Percentiles rank a stretch among this genome's conserved stretches.
phyloP scores from a whole-genome alignment of 306 rosid species.

The Fagus crenata region DNA sequence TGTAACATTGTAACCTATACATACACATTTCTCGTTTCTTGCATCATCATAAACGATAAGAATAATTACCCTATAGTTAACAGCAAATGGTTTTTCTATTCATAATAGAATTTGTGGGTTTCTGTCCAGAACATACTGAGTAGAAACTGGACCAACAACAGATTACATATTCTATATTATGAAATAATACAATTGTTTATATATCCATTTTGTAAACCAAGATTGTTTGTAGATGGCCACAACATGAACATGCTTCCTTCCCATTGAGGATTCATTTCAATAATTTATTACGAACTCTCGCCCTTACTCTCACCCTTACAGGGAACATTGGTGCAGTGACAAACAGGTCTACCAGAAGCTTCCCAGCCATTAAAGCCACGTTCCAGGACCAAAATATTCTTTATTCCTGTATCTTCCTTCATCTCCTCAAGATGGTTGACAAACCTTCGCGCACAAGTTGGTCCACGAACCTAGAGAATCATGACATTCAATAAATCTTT shows the following conservation, averaged over 20 bases:
- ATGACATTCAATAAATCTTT: slow-evolving; percentile 17
- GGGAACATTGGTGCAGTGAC: slow-evolving; percentile 66
- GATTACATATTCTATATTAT: slow-evolving; percentile 22
- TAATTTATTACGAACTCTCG: slow-evolving; percentile 32
- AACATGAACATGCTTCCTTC: slow-evolving; percentile 24
- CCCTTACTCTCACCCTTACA: slow-evolving; percentile 62
- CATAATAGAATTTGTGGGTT: not conserved
- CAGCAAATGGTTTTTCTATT: not conserved
- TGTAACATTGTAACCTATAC: too few species aligned
- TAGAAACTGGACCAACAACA: slow-evolving; percentile 16
- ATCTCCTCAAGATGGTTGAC: slow-evolving; percentile 62
- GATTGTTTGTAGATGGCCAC: slow-evolving; percentile 19
- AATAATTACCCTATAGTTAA: not conserved
- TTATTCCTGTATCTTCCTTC: slow-evolving; percentile 76
- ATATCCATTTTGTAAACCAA: not conserved
- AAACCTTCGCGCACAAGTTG: slow-evolving; percentile 72
- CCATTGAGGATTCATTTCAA: slow-evolving; percentile 9
- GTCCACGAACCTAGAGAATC: slow-evolving; percentile 84
- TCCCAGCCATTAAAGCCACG: slow-evolving; percentile 98
- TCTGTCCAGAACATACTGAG: not conserved
- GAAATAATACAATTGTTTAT: not conserved
- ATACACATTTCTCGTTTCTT: not conserved
- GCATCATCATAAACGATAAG: not conserved
- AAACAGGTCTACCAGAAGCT: slow-evolving; percentile 83
- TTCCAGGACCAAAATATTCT: slow-evolving; percentile 76